Conservation (phyloP, 495 filamentous ascomycete species). For the Podospora comata region DNA sequence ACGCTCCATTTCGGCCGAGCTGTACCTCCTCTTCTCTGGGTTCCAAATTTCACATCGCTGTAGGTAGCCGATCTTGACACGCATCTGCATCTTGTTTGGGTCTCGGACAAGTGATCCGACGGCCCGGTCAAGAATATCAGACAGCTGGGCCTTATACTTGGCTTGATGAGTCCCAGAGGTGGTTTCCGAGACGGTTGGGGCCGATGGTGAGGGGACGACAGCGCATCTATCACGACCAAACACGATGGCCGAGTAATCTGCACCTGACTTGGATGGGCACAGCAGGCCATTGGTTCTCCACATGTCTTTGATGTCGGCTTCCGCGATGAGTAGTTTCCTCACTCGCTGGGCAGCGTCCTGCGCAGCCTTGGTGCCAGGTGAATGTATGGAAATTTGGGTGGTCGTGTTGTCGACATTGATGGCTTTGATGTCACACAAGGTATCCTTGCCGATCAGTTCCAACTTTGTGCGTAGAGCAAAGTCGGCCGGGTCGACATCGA, state of each 20-base stretch:
- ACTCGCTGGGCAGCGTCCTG: not conserved
- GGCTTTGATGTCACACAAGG: conserved; percentile 21
- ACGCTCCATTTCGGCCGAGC: conserved; percentile 47
- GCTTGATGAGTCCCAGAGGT: not conserved
- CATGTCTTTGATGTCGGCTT: not conserved
- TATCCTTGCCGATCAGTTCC: not conserved
- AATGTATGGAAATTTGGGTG: conserved; percentile 14
- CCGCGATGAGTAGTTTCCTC: not conserved
- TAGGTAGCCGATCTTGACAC: conserved; percentile 56
- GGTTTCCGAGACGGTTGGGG: not conserved
- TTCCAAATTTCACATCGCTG: conserved; percentile 45
- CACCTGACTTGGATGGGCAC: not conserved
- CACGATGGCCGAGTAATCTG: not conserved
- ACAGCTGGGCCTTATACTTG: conserved; percentile 18
- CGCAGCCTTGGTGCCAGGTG: not conserved
- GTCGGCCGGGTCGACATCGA: conserved; percentile 20
- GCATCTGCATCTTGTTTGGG: conserved; percentile 41
- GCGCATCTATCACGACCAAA: not conserved
- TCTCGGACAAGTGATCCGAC: conserved; percentile 12
- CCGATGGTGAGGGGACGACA: not conserved
- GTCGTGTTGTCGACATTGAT: conserved; percentile 10
- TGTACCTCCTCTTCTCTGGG: conserved; percentile 35
- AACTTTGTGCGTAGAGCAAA: conserved; percentile 7
- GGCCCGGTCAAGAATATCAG: not conserved
- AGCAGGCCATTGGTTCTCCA: conserved; percentile 1